Evolutionary conservation across 2,329 filamentous ascomycete species (phyloP), one percentile per base, ranked within the genome.

Genomic region (Fusarium coicis): DNA sequence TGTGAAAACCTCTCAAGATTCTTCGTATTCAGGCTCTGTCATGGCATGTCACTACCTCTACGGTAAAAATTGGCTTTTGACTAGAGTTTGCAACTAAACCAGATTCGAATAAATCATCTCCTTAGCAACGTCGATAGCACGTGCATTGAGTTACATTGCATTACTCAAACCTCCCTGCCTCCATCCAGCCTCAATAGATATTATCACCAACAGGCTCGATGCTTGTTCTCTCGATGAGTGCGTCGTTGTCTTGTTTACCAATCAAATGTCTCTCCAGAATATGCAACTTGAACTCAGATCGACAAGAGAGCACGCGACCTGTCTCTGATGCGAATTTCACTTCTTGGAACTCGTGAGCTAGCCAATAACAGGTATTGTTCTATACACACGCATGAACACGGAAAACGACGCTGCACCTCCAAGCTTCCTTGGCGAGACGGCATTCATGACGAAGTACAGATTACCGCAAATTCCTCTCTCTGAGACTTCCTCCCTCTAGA

Each of bases 271-370:
- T 52, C 19, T 53, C 16, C 10, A 39, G 30, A 53, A 32, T 47
- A 40, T 47, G 42, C 32, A 34, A 34, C 7, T 49, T 37, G 21
- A 46, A 14, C 61, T 23, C 30, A 39, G 63, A 26, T 16, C 43
- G 47, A 44, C 56, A 59, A 69, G 47, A 56, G 47, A 14, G 43
- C 69, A 72, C 70, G 54, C 68, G 68, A 65, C 64, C 58, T 61
- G 50, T 65, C 55, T 65, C 47, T 37, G 26, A n/a, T 46, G 21
- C 19, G 37, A 55, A 36, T 28, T 40, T 49, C 9, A 28, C 28
- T 7, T 57, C 28, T 15, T 19, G 32, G 16, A 32, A 14, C 15
- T 39, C 10, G 9, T 50, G 9, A 57, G 34, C 28, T 39, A 23
- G 23, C 59, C 58, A 56, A 61, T 61, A 12, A 11, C 10, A 61